Evolutionary conservation across 2,329 filamentous ascomycete genomes (phyloP).

Genomic region (Fusarium anthophilum): DNA sequence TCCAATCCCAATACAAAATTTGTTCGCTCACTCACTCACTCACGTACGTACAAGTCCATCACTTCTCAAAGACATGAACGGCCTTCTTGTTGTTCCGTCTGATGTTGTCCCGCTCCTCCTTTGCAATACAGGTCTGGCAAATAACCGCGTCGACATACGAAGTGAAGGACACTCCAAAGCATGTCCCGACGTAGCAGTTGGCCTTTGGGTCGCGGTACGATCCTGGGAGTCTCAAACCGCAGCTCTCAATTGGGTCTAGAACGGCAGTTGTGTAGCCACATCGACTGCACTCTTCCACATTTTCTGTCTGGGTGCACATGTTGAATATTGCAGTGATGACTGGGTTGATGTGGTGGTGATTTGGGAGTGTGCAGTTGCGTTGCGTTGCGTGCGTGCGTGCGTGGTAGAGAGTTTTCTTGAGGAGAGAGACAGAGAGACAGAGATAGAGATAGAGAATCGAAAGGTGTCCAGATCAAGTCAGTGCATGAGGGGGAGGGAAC

Average conservation of each 20-base stretch:
- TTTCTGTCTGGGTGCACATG: conserved; percentile 33
- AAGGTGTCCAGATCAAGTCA: neutral
- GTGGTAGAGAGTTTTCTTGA: neutral
- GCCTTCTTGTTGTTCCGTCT: neutral
- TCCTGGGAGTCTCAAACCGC: conserved; percentile 15
- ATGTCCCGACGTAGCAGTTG: conserved; percentile 14
- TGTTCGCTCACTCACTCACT: neutral
- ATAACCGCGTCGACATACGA: conserved; percentile 23
- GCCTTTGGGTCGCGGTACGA: conserved; percentile 5
- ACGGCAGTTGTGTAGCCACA: conserved; percentile 12
- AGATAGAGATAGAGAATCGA: neutral
- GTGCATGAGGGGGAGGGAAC: conserved; percentile 11
- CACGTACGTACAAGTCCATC: neutral
- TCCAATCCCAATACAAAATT: neutral
- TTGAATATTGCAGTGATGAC: neutral
- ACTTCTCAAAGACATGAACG: neutral
- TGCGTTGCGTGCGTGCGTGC: neutral
- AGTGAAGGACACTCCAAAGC: conserved; percentile 26
- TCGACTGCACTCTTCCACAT: conserved; percentile 18
- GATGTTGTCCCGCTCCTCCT: conserved; percentile 8
- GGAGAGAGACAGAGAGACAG: neutral
- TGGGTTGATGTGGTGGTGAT: neutral
- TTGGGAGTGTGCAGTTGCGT: neutral
- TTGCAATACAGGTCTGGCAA: conserved; percentile 3
- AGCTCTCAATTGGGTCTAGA: conserved; percentile 19